Evolutionary conservation across 2,329 filamentous ascomycete species (phyloP), one percentile per base, ranked within the genome.

Genomic region (Sporothrix brasiliensis): DNA sequence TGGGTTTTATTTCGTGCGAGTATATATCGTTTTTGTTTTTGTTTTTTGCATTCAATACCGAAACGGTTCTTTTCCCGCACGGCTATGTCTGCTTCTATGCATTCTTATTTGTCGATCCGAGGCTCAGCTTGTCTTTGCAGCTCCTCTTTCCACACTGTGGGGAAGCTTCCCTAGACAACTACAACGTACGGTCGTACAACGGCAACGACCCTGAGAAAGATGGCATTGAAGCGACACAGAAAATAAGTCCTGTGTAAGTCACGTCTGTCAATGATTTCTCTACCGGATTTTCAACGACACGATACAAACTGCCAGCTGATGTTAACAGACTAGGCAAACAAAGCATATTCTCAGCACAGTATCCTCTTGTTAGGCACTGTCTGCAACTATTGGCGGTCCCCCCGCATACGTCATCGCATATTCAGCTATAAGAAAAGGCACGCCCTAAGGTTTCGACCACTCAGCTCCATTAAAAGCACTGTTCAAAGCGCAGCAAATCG

Each of bases 341-440:
- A 50, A n/a, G 44, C 44, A 13, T 4, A 0, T 14, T 16, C 49
- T 21, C 49, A 50, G 19, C 19, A 50, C 49, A 50, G 49, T 50
- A 21, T 7, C 3, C 5, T 9, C 6, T 2, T 19, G 9, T 1
- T 50, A 50, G 19, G 7, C 49, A 50, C 49, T 50, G 49, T 50
- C 21, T 19, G 19, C 47, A 27, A 2, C 58, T 63, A 30, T 47
- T 63, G 58, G 39, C 47, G 58, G 27, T 16, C 11, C 21, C 21
- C 39, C 3, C 41, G 27, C 58, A 27, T 27, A 63, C 58, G 58
- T 63, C 58, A 63, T 63, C 58, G 41, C 58, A 63, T 47, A n/a
- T 27, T 4, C n/a, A 60, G 39, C 41, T 61, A 63, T 47, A 47
- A 47, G 5, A 47, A 47, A 47, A 47, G 16, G 30, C 30, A 41